A percentile compares a stretch with the other conserved stretches of the same genome.
Evolutionary conservation across 2,329 filamentous ascomycete species (phyloP).

Genomic region (Macrophomina tecta): DNA sequence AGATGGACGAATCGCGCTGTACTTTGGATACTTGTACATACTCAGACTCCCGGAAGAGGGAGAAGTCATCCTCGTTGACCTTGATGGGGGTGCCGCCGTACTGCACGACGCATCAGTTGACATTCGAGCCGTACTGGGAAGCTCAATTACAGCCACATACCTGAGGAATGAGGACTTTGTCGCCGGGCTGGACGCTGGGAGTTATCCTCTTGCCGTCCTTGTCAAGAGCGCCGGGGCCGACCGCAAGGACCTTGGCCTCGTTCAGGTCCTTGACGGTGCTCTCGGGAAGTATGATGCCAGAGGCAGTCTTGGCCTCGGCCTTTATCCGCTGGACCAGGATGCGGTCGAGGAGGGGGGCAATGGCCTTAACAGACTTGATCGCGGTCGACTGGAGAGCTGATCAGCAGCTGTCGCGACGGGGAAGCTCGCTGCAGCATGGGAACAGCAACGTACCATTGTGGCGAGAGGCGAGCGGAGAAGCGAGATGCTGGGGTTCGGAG

Average conservation of each 20-base stretch:
- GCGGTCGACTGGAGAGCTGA: slow-evolving; percentile 52
- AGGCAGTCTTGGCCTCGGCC: slow-evolving; percentile 93
- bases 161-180: slow-evolving; percentile 95
- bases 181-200: slow-evolving; percentile 81
- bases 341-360: slow-evolving; percentile 95
- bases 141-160: slow-evolving; percentile 53
- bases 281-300: slow-evolving; percentile 97
- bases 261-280: slow-evolving; percentile 97
- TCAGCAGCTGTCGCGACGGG: slow-evolving; percentile 2
- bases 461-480: background rate
- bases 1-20: slow-evolving; percentile 1
- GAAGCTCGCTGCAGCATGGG: background rate
- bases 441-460: slow-evolving; percentile 29
- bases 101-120: slow-evolving; percentile 51
- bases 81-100: slow-evolving; percentile 95
- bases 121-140: background rate
- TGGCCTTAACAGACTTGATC: slow-evolving; percentile 93
- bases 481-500: background rate
- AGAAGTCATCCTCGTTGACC: slow-evolving; percentile 96
- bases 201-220: slow-evolving; percentile 87
- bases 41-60: slow-evolving; percentile 97
- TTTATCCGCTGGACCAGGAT: slow-evolving; percentile 98
- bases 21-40: slow-evolving; percentile 60
- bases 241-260: slow-evolving; percentile 94
- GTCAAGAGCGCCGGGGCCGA: slow-evolving; percentile 87